Conservation (phyloP, 805 yeast genomes). For the Komagataella mondaviorum region DNA sequence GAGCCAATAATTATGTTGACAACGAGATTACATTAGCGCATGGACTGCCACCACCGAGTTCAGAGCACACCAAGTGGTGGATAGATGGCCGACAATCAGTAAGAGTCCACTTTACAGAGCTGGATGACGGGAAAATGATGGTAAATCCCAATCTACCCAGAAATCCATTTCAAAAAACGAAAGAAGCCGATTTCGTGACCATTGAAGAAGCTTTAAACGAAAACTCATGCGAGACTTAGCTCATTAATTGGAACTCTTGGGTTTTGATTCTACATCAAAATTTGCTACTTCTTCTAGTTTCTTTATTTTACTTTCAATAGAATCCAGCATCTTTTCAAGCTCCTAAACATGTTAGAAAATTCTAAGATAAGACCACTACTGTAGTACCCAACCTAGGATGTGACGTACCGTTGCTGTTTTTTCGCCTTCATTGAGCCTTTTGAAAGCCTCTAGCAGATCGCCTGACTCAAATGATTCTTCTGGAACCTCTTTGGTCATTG, state of each 20-base stretch:
- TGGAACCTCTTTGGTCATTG: background rate
- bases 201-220: background rate
- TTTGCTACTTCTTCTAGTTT: background rate
- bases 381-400: background rate
- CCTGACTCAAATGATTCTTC: conserved; percentile 5
- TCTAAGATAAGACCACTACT: background rate
- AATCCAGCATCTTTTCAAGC: conserved; percentile 53
- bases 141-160: conserved; percentile 55
- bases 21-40: conserved; percentile 14
- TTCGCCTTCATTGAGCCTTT: conserved; percentile 57
- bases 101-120: conserved; percentile 41
- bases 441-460: conserved; percentile 41
- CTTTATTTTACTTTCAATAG: conserved; percentile 42
- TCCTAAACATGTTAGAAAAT: conserved; percentile 11
- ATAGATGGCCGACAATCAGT: conserved; percentile 64
- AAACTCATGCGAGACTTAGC: background rate
- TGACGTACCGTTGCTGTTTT: conserved; percentile 35
- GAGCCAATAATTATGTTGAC: conserved; percentile 6
- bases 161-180: conserved; percentile 57
- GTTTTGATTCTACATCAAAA: conserved; percentile 4
- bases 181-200: conserved; percentile 39
- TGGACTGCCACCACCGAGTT: conserved; percentile 79
- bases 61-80: conserved; percentile 88
- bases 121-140: conserved; percentile 22
- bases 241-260: background rate